Percentiles rank a stretch among this genome's conserved stretches.
These are phyloP conservation scores for Tetrahymena borealis DNA, from an alignment of 73 alveolate species.

Conservation along the genomic window DNA sequence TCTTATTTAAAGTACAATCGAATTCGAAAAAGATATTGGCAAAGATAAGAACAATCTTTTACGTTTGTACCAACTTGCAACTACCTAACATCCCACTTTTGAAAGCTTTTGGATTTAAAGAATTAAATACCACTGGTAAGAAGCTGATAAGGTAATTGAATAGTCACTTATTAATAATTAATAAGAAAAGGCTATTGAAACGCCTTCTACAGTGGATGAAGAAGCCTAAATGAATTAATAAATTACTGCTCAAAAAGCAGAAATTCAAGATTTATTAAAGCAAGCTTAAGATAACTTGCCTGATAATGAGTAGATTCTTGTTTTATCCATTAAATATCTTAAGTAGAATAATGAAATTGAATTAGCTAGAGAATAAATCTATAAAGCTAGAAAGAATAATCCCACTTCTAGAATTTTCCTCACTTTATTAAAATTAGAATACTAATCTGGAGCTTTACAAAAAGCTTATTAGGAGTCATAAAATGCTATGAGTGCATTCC, in stretches of 20 bases:
- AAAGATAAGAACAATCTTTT: neutral
- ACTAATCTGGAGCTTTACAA: slow-evolving; percentile 33
- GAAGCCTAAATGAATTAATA: neutral
- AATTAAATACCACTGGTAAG: neutral
- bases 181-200: neutral
- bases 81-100: neutral
- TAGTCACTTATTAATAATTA: neutral
- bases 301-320: neutral
- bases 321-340: neutral
- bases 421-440: neutral
- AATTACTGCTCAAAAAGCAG: neutral
- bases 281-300: neutral
- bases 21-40: neutral
- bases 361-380: neutral
- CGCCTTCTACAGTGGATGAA: neutral
- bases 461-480: slow-evolving; percentile 27
- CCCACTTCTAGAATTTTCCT: neutral
- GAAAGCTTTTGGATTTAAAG: neutral
- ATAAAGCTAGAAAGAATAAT: neutral
- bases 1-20: neutral
- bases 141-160: neutral
- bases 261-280: neutral
- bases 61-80: neutral
- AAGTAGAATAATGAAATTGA: neutral
- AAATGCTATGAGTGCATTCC: slow-evolving; percentile 28